phyloP scores from a whole-genome alignment of 306 rosid genomes.

The Adenanthera pavonina region DNA sequence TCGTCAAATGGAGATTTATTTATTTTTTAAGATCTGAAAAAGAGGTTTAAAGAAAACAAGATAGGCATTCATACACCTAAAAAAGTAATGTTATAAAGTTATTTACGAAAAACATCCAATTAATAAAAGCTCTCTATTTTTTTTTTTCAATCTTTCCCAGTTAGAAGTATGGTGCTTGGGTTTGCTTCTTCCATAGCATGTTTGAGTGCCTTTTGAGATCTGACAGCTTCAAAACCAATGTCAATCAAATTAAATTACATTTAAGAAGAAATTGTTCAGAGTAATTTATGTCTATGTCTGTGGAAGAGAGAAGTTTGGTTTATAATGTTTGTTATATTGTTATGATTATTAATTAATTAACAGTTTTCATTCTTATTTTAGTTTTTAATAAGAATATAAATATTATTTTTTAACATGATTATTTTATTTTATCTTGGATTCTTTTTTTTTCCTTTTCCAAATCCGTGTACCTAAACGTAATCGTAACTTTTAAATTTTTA shows the following conservation, averaged over 20 bases:
- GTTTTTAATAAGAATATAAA: too few species aligned
- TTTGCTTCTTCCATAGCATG: neutral
- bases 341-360: too few species aligned
- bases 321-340: neutral
- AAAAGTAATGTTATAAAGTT: neutral
- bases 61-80: neutral
- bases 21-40: neutral
- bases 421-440: too few species aligned
- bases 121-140: neutral
- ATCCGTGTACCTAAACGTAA: too few species aligned
- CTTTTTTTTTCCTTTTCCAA: too few species aligned
- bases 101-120: neutral
- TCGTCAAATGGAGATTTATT: neutral
- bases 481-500: too few species aligned
- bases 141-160: neutral
- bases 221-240: neutral
- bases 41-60: conserved; percentile 8
- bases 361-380: too few species aligned
- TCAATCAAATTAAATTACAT: neutral
- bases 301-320: neutral
- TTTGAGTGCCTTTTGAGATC: neutral
- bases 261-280: neutral
- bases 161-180: neutral
- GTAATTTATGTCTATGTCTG: neutral
- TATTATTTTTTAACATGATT: too few species aligned